phyloP scores from a whole-genome alignment of 129 eudicot species.

The Flaveria linearis region DNA sequence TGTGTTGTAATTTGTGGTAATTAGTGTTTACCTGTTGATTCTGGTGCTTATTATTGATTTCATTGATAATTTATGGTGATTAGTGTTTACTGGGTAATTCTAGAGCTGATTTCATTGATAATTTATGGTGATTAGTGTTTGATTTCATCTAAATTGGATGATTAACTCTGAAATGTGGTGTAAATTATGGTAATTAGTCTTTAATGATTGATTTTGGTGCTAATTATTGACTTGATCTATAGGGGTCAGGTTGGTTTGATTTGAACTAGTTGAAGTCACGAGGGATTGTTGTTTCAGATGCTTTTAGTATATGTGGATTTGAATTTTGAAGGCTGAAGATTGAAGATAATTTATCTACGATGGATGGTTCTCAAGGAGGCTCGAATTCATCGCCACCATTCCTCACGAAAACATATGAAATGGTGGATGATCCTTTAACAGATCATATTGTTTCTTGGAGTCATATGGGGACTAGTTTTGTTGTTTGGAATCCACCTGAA shows the following conservation, averaged over 20 bases:
- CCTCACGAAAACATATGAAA: slow-evolving; percentile 69
- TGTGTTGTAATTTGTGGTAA: no score
- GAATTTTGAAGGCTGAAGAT: slow-evolving; percentile 10
- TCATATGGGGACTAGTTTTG: slow-evolving; percentile 63
- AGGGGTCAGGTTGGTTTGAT: neutral
- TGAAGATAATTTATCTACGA: slow-evolving; percentile 24
- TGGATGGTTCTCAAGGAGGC: slow-evolving; percentile 70
- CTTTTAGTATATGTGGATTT: slow-evolving; percentile 14
- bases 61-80: no score
- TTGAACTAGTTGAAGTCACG: neutral
- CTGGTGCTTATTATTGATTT: neutral
- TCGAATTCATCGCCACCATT: slow-evolving; percentile 74
- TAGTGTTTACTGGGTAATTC: no score
- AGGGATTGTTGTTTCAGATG: neutral
- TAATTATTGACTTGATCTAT: no score
- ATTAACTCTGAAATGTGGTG: no score
- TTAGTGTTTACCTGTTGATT: no score
- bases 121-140: no score
- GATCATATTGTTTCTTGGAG: slow-evolving; percentile 78
- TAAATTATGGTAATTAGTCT: no score
- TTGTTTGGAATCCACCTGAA: slow-evolving; percentile 82
- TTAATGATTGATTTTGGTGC: no score
- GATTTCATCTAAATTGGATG: no score
- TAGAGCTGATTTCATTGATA: no score
- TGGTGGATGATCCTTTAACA: slow-evolving; percentile 71